Evolutionary conservation across 352 stramenopile genomes (phyloP).

Genomic region (Pythium phragmitis): DNA sequence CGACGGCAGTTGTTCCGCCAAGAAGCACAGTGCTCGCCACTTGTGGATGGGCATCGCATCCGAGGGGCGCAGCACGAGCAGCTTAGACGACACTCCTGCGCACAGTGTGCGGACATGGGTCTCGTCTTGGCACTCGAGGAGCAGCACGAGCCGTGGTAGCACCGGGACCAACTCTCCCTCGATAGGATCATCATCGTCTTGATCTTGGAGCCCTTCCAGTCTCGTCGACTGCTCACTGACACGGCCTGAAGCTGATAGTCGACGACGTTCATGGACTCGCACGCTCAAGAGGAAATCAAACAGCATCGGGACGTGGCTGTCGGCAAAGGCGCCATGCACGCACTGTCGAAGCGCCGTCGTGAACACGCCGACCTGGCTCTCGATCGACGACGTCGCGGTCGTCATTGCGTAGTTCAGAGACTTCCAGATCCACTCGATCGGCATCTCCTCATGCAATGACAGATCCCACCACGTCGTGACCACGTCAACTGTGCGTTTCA

Average conservation of each 20-base stretch:
- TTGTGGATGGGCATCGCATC: slow-evolving; percentile 23
- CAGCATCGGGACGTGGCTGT: background rate
- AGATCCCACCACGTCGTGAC: slow-evolving; percentile 38
- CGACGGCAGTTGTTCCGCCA: slow-evolving; percentile 19
- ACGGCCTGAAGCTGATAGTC: background rate
- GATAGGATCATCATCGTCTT: background rate
- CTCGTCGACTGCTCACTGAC: background rate
- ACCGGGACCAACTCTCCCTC: slow-evolving; percentile 6
- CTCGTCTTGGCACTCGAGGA: slow-evolving; percentile 25
- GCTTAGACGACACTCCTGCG: slow-evolving; percentile 23
- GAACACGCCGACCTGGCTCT: slow-evolving; percentile 13
- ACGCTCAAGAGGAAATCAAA: slow-evolving; percentile 24
- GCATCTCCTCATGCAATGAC: background rate
- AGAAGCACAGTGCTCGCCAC: slow-evolving; percentile 29
- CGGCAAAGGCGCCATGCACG: background rate
- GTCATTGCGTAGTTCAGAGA: slow-evolving; percentile 27
- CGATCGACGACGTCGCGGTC: background rate
- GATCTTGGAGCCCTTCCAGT: background rate
- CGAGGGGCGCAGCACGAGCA: slow-evolving; percentile 15
- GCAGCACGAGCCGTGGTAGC: slow-evolving; percentile 18
- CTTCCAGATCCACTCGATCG: slow-evolving; percentile 39
- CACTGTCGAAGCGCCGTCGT: slow-evolving; percentile 8
- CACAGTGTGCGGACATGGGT: slow-evolving; percentile 17
- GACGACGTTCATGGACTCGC: slow-evolving; percentile 7
- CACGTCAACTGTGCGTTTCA: slow-evolving; percentile 38